These are phyloP conservation scores for Lactarius sp. DNA, from an alignment of 768 basidiomycete genomes.

Conservation along the genomic window DNA sequence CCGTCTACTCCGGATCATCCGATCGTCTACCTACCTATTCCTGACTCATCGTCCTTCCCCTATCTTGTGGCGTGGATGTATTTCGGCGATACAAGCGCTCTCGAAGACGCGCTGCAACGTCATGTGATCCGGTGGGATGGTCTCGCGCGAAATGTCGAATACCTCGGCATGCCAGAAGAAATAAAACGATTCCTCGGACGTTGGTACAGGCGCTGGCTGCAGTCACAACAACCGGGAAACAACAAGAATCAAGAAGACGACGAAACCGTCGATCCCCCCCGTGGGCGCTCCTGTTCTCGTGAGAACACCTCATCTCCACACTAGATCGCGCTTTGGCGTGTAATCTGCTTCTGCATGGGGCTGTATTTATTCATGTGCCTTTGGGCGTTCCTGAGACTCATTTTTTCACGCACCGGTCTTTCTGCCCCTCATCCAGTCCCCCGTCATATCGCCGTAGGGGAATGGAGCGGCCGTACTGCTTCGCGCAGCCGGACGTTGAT, in stretches of 20 bases:
- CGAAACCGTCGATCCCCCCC: constrained; percentile 5
- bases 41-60: constrained; percentile 67
- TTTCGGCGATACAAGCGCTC: constrained; percentile 61
- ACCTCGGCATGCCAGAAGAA: constrained; percentile 68
- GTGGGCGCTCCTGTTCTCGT: constrained; percentile 14
- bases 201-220: constrained; percentile 68
- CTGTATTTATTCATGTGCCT: background rate
- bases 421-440: background rate
- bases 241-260: background rate
- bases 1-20: constrained; percentile 63
- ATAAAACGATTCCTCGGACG: constrained; percentile 72
- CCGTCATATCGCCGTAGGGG: background rate
- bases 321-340: background rate
- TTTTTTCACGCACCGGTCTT: background rate
- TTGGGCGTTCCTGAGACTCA: background rate
- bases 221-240: constrained; percentile 23
- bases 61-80: constrained; percentile 78
- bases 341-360: background rate
- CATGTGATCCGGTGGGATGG: constrained; percentile 79
- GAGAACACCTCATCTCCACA: constrained; percentile 12
- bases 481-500: background rate
- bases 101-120: constrained; percentile 62
- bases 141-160: constrained; percentile 84
- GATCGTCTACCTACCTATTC: constrained; percentile 66
- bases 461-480: background rate